Conservation (phyloP, 148 eudicot genomes). For the Rhododendron henanense region DNA sequence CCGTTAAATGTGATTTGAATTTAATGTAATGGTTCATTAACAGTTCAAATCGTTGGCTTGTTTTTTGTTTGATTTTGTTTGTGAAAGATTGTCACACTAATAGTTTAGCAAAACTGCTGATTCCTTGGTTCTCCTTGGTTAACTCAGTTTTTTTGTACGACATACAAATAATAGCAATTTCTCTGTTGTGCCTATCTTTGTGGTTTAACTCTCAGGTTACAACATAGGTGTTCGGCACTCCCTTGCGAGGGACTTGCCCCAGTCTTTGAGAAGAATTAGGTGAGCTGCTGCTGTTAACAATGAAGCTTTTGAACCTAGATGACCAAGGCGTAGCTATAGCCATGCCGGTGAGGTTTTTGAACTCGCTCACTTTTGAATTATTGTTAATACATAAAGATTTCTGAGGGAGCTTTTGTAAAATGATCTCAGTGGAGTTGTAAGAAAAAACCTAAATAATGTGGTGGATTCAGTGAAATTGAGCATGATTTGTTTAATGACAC, state of each 20-base stretch:
- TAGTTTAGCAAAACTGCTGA: neutral
- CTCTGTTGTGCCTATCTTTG: neutral
- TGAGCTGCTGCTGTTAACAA: neutral
- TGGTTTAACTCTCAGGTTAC: neutral
- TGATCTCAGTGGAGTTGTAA: neutral
- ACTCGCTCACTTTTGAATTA: neutral
- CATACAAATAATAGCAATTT: neutral
- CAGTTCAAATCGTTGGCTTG: neutral
- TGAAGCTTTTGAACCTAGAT: neutral
- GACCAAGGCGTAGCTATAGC: neutral
- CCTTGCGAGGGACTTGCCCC: neutral
- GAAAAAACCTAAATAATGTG: neutral
- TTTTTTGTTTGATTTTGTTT: neutral
- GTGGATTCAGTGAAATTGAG: neutral
- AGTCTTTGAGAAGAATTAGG: neutral
- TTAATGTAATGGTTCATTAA: slow-evolving; percentile 8
- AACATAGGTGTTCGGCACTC: neutral
- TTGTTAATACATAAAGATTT: neutral
- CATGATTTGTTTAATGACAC: neutral
- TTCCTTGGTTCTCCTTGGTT: neutral
- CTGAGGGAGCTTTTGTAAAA: neutral
- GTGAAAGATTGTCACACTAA: neutral
- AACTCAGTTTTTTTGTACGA: neutral
- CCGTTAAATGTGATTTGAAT: neutral
- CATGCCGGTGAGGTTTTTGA: neutral